Evolutionary conservation across 306 rosid species (phyloP).

Genomic region (Pterocarpus macrocarpus): DNA sequence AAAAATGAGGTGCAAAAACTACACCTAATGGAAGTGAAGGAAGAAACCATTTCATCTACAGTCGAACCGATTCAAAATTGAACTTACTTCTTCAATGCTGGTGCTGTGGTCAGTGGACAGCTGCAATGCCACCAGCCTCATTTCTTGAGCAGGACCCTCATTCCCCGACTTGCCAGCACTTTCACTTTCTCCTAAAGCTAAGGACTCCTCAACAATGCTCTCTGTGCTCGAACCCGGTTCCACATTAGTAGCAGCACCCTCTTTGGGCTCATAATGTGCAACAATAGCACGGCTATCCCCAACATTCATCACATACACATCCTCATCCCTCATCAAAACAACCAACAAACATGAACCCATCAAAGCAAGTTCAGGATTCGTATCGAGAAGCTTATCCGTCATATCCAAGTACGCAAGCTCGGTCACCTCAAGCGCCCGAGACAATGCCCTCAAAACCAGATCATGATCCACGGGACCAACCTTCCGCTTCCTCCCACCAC

Average conservation of each 20-base stretch:
- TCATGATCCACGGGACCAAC: conserved; percentile 86
- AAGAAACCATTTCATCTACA: conserved; percentile 41
- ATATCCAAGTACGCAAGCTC: conserved; percentile 85
- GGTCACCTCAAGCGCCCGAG: conserved; percentile 78
- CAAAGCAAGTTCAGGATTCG: conserved; percentile 88
- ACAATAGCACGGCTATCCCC: conserved; percentile 96
- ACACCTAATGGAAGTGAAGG: not conserved
- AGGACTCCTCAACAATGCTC: conserved; percentile 73
- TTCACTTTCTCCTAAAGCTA: conserved; percentile 57
- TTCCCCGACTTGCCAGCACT: conserved; percentile 46
- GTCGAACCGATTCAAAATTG: conserved; percentile 16
- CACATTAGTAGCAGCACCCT: conserved; percentile 52
- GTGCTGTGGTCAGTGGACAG: conserved; percentile 96
- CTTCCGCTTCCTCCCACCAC: conserved; percentile 67
- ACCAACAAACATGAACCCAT: conserved; percentile 93
- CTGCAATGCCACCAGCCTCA: conserved; percentile 83
- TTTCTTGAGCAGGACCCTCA: conserved; percentile 56
- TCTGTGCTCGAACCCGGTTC: conserved; percentile 56
- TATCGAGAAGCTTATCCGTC: conserved; percentile 82
- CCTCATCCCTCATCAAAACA: conserved; percentile 92
- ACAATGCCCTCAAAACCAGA: conserved; percentile 78
- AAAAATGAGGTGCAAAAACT: not conserved
- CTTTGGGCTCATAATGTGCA: conserved; percentile 78
- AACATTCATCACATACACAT: conserved; percentile 96
- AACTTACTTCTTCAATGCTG: conserved; percentile 84